These are phyloP conservation scores for Spergularia bocconei DNA, from an alignment of 148 eudicot genomes.

Conservation along the genomic window DNA sequence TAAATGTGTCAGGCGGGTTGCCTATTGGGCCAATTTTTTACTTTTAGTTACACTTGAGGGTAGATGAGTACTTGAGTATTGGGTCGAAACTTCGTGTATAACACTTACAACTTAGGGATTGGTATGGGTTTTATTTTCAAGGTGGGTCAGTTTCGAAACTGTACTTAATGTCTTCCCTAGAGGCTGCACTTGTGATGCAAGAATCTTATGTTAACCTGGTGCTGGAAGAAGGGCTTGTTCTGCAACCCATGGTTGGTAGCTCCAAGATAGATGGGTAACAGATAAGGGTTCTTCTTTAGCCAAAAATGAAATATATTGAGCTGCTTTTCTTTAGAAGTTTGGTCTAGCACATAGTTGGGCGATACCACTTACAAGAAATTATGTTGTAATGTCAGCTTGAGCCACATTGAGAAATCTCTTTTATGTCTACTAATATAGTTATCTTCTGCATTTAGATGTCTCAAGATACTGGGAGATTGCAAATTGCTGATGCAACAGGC, in stretches of 20 bases:
- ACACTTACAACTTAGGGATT: too few species aligned
- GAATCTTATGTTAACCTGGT: neutral
- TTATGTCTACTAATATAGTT: constrained; percentile 6
- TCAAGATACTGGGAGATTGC: constrained; percentile 68
- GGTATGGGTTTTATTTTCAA: too few species aligned
- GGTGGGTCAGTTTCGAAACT: too few species aligned
- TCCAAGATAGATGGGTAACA: neutral
- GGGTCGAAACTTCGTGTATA: too few species aligned
- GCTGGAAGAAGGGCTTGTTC: neutral
- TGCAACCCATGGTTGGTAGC: neutral
- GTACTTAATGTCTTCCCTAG: neutral
- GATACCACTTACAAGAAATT: neutral
- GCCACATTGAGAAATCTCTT: neutral
- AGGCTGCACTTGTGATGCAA: neutral
- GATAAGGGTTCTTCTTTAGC: neutral
- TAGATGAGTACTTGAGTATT: too few species aligned
- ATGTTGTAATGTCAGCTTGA: neutral
- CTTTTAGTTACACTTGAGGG: too few species aligned
- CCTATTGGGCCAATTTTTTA: too few species aligned
- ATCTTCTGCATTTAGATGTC: constrained; percentile 48
- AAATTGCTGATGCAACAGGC: constrained; percentile 68
- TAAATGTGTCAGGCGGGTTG: too few species aligned
- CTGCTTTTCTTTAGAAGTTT: neutral
- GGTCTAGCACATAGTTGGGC: neutral
- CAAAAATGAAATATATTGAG: neutral